These are phyloP conservation scores for Marasmius fiardii DNA, from an alignment of 1,284 basidiomycete genomes.

Conservation along the genomic window DNA sequence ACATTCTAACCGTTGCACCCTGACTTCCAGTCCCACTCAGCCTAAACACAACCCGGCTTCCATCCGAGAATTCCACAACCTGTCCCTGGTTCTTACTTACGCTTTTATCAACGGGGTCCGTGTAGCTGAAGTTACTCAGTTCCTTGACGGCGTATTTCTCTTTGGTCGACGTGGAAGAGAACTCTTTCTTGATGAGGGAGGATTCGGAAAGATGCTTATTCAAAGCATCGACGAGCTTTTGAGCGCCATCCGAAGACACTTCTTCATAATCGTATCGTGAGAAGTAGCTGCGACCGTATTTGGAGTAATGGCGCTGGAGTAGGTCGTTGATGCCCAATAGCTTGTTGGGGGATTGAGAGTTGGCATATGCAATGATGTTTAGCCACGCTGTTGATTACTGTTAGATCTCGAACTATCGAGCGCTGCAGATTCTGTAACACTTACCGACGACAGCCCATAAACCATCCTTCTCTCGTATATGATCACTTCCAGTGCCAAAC, in stretches of 20 bases:
- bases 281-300: constrained; percentile 98
- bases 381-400: constrained; percentile 74
- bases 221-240: constrained; percentile 80
- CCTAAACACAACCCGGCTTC: constrained; percentile 92
- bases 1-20: constrained; percentile 92
- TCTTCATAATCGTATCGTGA: constrained; percentile 99
- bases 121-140: constrained; percentile 92
- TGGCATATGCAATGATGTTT: constrained; percentile 93
- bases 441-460: constrained; percentile 94
- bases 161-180: constrained; percentile 64
- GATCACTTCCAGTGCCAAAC: constrained; percentile 99
- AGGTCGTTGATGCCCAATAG: constrained; percentile 87
- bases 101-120: constrained; percentile 93
- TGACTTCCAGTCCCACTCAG: constrained; percentile 94
- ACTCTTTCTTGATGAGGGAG: constrained; percentile 64
- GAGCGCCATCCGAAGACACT: constrained; percentile 87
- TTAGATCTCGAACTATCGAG: neutral
- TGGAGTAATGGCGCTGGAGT: constrained; percentile 83
- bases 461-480: constrained; percentile 99
- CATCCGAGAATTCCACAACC: constrained; percentile 89
- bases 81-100: constrained; percentile 96
- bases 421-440: constrained; percentile 17
- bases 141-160: constrained; percentile 79
- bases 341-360: constrained; percentile 76
- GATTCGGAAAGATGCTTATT: constrained; percentile 67